Evolutionary conservation across 2,329 filamentous ascomycete genomes (phyloP).

Genomic region (Monosporascus sp.): DNA sequence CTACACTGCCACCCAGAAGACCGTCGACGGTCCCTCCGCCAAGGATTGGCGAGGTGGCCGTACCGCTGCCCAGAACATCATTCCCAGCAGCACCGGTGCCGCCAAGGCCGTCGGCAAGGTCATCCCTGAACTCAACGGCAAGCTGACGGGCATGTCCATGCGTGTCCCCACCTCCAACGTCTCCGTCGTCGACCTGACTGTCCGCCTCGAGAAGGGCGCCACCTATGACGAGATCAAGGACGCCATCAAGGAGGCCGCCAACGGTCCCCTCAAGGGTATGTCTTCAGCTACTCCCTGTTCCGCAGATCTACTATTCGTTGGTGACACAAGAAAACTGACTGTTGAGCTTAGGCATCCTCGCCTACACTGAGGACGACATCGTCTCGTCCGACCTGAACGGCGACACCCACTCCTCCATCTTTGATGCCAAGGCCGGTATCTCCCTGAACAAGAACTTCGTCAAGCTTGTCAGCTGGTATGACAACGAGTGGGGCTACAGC

Average conservation of each 20-base stretch:
- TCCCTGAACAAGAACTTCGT: slow-evolving; percentile 97
- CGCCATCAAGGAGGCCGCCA: slow-evolving; percentile 79
- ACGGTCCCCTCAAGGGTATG: slow-evolving; percentile 80
- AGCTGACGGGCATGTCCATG: slow-evolving; percentile 99
- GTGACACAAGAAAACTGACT: slow-evolving; percentile 5
- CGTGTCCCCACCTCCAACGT: slow-evolving; percentile 98
- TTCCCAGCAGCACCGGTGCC: slow-evolving; percentile 97
- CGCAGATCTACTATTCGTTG: not conserved
- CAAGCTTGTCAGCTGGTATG: slow-evolving; percentile 98
- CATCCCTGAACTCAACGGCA: slow-evolving; percentile 95
- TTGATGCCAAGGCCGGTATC: slow-evolving; percentile 99
- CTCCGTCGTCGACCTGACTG: slow-evolving; percentile 96
- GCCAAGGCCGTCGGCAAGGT: slow-evolving; percentile 99
- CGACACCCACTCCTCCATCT: slow-evolving; percentile 92
- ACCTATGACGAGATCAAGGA: slow-evolving; percentile 89
- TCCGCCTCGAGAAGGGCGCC: slow-evolving; percentile 86
- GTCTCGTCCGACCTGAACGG: slow-evolving; percentile 94
- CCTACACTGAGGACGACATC: slow-evolving; percentile 94
- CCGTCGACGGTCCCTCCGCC: slow-evolving; percentile 90
- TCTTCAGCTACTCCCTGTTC: slow-evolving; percentile 9
- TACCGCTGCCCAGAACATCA: slow-evolving; percentile 99
- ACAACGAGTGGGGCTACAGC: slow-evolving; percentile 99
- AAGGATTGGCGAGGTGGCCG: slow-evolving; percentile 99
- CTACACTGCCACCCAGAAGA: slow-evolving; percentile 99
- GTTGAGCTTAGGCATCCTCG: slow-evolving; percentile 64